Evolutionary conservation across 1,139 yeast species (phyloP), one percentile per base, ranked within the genome.

Genomic region (Taiozyma sp.): DNA sequence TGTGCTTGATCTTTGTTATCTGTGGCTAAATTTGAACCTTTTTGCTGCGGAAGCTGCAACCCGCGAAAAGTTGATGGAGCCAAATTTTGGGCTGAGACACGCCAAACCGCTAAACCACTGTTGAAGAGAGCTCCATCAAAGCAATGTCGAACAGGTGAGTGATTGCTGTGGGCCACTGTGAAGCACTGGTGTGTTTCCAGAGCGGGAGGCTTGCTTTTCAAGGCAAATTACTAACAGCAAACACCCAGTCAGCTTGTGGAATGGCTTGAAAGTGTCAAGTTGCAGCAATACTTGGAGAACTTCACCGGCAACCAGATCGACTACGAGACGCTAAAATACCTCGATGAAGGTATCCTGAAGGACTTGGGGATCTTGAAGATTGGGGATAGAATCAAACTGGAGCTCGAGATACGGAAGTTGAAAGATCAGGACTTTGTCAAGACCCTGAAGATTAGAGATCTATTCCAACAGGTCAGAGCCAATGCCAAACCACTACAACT

Each of bases 341-440:
- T 90, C 47, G 97, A 89, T 62, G 74, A 79, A 40, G 74, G 69
- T n/a, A 79, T 90, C 1, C 74, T 93, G 50, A 77, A 76, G 50
- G 95, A 86, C 55, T 66, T 93, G 9, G 97, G 97, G 0, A 69
- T 93, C n/a, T 58, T 59, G 21, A 85, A 81, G 57, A 78, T 93
- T 10, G 98, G 98, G 0, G 98, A 93, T 65, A 72, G 97, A 35
- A 73, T 93, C 37, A 72, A 85, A 35, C 64, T 88, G 9, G 81
- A 81, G 57, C 70, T 81, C 22, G 82, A 85, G 50, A 70, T 83
- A 35, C 65, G 73, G 48, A 67, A 71, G 49, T 52, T 79, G 56
- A 69, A 74, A 57, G 43, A 57, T 58, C 59, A 49, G 28, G 37
- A 49, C 57, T 51, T 57, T 43, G 46, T 52, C 19, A 42, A 49